phyloP scores from a whole-genome alignment of 2,329 filamentous ascomycete genomes.

The Colletotrichum zoysiae region DNA sequence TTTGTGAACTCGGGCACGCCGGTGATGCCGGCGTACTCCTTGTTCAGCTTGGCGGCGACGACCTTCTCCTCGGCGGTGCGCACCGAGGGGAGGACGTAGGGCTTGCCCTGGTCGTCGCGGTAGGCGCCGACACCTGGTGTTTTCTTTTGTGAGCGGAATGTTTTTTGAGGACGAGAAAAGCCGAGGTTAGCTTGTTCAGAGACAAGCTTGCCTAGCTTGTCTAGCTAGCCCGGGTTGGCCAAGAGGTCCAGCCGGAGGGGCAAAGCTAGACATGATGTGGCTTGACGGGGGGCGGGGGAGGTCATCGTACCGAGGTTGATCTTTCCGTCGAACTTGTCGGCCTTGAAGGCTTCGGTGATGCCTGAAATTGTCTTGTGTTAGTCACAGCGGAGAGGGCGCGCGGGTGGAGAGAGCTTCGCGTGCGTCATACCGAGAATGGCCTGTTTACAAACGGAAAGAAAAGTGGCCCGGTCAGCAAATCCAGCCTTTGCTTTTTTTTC shows the following conservation, averaged over 20 bases:
- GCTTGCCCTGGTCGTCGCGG: conserved; percentile 97
- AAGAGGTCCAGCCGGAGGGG: conserved; percentile 10
- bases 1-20: conserved; percentile 95
- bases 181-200: too few relatives aligned
- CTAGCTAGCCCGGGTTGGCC: background rate
- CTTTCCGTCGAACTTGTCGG: conserved; percentile 92
- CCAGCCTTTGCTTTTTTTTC: background rate
- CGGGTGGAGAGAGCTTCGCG: conserved; percentile 22
- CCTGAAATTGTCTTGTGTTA: conserved; percentile 59
- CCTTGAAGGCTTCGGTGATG: conserved; percentile 99
- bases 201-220: too few relatives aligned
- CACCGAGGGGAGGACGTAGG: conserved; percentile 96
- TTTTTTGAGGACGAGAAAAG: background rate
- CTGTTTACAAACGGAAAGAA: conserved; percentile 55
- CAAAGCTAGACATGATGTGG: conserved; percentile 19
- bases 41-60: conserved; percentile 83
- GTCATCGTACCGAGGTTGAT: conserved; percentile 86
- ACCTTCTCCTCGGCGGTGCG: conserved; percentile 89
- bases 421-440: conserved; percentile 78
- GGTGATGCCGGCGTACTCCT: conserved; percentile 98
- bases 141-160: background rate
- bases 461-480: conserved; percentile 44
- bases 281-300: background rate
- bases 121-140: conserved; percentile 89
- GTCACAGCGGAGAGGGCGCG: conserved; percentile 31